Evolutionary conservation across 495 filamentous ascomycete species (phyloP).

Genomic region (Ascobolus immersus): DNA sequence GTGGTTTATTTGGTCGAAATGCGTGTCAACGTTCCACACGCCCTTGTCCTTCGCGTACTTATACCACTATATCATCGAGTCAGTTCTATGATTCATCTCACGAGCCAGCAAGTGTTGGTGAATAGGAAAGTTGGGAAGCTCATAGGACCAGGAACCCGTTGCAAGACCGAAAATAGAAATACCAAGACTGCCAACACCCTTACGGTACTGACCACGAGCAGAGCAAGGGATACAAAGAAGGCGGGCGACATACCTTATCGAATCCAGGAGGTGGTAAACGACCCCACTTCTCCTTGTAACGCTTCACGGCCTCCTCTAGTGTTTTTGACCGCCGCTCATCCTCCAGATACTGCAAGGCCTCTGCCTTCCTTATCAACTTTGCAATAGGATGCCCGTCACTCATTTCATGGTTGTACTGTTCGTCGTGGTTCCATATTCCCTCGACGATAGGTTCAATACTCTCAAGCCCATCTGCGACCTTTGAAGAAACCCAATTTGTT

Average conservation of each 20-base stretch:
- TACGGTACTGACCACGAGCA: no score
- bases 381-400: constrained; percentile 7
- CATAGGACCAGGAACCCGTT: no score
- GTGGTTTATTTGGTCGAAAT: constrained; percentile 44
- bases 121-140: not conserved
- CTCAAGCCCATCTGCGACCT: no score
- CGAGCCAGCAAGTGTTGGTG: not conserved
- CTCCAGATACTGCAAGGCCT: constrained; percentile 4
- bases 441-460: no score
- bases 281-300: constrained; percentile 36
- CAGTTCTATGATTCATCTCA: no score
- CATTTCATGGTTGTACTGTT: not conserved
- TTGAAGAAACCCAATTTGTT: no score
- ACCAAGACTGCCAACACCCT: no score
- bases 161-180: no score
- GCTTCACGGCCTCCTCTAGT: constrained; percentile 31
- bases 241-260: constrained; percentile 16
- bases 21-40: constrained; percentile 40
- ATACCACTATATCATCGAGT: constrained; percentile 44
- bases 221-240: not conserved
- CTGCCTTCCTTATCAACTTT: constrained; percentile 7
- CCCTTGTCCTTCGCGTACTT: constrained; percentile 33
- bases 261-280: constrained; percentile 52
- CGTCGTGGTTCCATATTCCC: no score
- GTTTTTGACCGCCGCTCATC: constrained; percentile 16